Evolutionary conservation across 202 grass and related monocot species (phyloP), one percentile per base, ranked within the genome.

Genomic region (Carex sylvatica): DNA sequence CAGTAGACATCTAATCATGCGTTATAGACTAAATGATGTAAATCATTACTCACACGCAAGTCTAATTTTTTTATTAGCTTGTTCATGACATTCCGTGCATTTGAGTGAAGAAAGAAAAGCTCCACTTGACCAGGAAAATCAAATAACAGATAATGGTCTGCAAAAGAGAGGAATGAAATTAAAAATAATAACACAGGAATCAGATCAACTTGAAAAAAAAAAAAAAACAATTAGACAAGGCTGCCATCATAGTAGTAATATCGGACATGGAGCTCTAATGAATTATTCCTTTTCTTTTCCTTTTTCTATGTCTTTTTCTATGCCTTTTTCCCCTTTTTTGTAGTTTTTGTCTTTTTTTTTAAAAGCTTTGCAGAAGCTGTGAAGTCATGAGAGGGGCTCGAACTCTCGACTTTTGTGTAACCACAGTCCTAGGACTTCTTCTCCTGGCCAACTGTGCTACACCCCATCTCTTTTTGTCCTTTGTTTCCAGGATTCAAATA

Each of bases 111-210:
- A 78, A 89, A 95, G 91, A 98, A 98, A 80, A 98, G 91, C 85
- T 98, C 96, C 80, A 95, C 95, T 86, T 95, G 95, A 28, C 95
- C 95, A 65, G 92, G 95, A 87, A 98, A 98, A 90, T 98, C 95
- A 89, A 98, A 98, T 82, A 98, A 78, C 24, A 98, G 81, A 85
- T 95, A 98, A 73, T 98, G 92, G 88, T 98, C 92, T 98, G 89
- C 85, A 93, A 9, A 60, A 79, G 82, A 56, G 65, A 64, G 36
- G 18, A 85, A 71, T 9, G 74, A 46, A 2, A 4, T 85, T 72
- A 62, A 80, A 75, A 24, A 54, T 26, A 46, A 24, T 1, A 75
- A 31, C 24, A 59, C 0, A 6, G 2, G 8, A 46, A 46, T 11
- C 1, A 46, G n/a, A 19, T 70, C 11, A 70, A 19, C 67, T 20